Evolutionary conservation across 2,329 filamentous ascomycete species (phyloP).

Genomic region (Aureobasidium melanogenum): DNA sequence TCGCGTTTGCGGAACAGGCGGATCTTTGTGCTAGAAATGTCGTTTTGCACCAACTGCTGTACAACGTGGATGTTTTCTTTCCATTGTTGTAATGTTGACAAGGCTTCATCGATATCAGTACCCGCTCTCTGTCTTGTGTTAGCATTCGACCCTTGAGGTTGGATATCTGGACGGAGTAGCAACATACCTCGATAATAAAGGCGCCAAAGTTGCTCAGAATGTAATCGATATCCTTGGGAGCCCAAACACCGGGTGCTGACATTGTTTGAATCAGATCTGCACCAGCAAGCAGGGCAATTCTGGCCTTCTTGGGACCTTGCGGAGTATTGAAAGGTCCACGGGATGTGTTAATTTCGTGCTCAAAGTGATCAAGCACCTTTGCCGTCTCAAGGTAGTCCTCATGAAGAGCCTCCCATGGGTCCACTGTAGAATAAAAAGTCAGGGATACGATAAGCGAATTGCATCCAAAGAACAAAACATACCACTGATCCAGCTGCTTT

Average conservation of each 20-base stretch:
- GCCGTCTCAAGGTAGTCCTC: conserved; percentile 82
- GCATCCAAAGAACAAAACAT: background rate
- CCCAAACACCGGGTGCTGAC: conserved; percentile 61
- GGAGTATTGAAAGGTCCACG: conserved; percentile 62
- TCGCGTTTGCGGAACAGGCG: conserved; percentile 69
- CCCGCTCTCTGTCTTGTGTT: conserved; percentile 84
- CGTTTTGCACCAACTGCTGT: conserved; percentile 78
- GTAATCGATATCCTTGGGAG: conserved; percentile 72
- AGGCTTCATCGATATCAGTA: conserved; percentile 79
- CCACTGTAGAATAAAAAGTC: conserved; percentile 43
- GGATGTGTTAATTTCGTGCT: conserved; percentile 77
- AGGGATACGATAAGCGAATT: background rate
- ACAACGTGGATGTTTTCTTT: conserved; percentile 83
- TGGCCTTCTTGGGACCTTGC: conserved; percentile 60
- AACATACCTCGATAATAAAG: conserved; percentile 56
- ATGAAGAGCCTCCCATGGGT: conserved; percentile 82
- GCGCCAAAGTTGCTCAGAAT: conserved; percentile 77
- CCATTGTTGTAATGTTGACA: conserved; percentile 73
- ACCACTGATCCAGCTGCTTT: conserved; percentile 64
- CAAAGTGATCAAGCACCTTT: conserved; percentile 81
- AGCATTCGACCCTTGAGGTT: conserved; percentile 23
- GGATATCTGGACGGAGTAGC: background rate
- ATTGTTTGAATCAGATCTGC: conserved; percentile 44
- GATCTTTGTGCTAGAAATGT: conserved; percentile 75
- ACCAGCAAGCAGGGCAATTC: conserved; percentile 74